phyloP scores from a whole-genome alignment of 192 early-diverging fungal species.

The Backusella tuberculispora region DNA sequence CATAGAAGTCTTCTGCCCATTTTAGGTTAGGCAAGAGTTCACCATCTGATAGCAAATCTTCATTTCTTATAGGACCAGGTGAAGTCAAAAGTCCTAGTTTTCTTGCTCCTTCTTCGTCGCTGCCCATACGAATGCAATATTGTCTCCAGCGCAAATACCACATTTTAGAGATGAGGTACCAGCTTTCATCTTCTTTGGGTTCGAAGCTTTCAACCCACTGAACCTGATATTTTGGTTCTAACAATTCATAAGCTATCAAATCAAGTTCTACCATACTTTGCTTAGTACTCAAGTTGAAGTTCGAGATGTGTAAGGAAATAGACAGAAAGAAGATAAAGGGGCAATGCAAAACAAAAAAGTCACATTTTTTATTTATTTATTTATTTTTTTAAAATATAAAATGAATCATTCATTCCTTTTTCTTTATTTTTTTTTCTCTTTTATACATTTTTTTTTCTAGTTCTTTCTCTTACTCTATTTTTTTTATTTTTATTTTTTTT shows the following conservation, averaged over 20 bases:
- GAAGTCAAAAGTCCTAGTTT: not conserved
- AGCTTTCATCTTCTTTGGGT: conserved; percentile 37
- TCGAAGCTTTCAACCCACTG: not conserved
- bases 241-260: not conserved
- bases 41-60: conserved; percentile 33
- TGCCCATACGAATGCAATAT: conserved; percentile 42
- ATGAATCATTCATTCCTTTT: not conserved
- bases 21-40: conserved; percentile 40
- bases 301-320: not conserved
- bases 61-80: conserved; percentile 51
- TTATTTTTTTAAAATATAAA: not conserved
- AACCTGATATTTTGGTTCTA: not conserved
- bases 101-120: not conserved
- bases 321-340: not conserved
- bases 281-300: not conserved
- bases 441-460: not conserved
- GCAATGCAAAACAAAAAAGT: conserved; percentile 21
- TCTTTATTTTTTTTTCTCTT: not conserved
- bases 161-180: conserved; percentile 49
- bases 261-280: not conserved
- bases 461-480: not conserved
- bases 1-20: conserved; percentile 37
- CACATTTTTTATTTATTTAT: conserved; percentile 10
- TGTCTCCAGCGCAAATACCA: conserved; percentile 56
- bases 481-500: not conserved